Evolutionary conservation across 768 basidiomycete species (phyloP), one percentile per base, ranked within the genome.

Genomic region (Rhodocollybia butyracea): DNA sequence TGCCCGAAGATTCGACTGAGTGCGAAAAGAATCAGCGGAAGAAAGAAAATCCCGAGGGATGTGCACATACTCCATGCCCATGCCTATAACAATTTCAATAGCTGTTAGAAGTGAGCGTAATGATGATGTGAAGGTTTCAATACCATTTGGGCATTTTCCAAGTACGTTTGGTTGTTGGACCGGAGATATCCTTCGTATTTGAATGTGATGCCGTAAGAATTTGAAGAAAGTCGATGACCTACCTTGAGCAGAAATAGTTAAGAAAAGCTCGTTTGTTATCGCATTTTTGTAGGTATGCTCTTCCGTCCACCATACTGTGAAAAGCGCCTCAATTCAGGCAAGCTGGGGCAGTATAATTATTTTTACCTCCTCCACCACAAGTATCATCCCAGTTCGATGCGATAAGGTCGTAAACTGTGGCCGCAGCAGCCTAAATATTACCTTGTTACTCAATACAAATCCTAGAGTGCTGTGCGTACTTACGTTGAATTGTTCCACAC

Each of bases 271-370:
- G 60, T 84, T 83, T 19, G 82, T 84, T 56, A 84, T 76, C 11
- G 81, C 80, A 52, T 83, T 83, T 68, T 84, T 84, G 69, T 83
- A 83, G 0, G 72, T 76, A 58, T 79, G 77, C 22, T 69, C 80
- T 12, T 71, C 73, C 8, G 80, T 79, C 83, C 82, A 84, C 80
- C 81, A 82, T 5, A 83, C 81, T 81, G 46, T 21, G 38, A n/a
- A 11, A 30, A 46, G 29, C 40, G 43, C 30, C 22, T 15, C 38
- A 32, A 10, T 17, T 27, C 10, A 15, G 29, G 31, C 12, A 13
- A 8, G 19, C 47, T 47, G 24, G 3, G 42, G 17, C 45, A 34
- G 13, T n/a, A 24, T 12, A 26, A 10, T 38, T 24, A 27, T 12
- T 34, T 24, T 55, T 21, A 77, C 81, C 76, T 62, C 82, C 82